phyloP scores from a whole-genome alignment of 352 stramenopile species.

The Labyrinthula sp. region DNA sequence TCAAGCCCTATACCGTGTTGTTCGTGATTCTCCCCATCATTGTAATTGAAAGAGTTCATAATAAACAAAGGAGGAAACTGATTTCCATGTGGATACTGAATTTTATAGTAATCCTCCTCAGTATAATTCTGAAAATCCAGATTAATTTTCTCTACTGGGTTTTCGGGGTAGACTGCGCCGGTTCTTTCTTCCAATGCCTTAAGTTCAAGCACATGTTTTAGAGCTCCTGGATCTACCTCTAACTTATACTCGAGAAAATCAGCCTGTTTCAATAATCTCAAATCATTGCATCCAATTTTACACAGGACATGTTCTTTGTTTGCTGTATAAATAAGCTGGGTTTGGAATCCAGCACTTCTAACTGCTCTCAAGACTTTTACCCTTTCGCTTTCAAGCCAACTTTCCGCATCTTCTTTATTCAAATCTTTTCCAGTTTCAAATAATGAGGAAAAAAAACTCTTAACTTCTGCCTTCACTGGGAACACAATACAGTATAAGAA shows the following conservation, averaged over 20 bases:
- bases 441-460: too few species aligned
- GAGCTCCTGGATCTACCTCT: conserved; percentile 5
- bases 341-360: background rate
- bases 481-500: conserved; percentile 27
- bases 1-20: conserved; percentile 17
- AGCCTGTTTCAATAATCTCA: conserved; percentile 10
- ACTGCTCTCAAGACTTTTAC: conserved; percentile 7
- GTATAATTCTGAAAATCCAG: conserved; percentile 14
- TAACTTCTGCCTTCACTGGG: conserved; percentile 8
- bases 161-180: conserved; percentile 2
- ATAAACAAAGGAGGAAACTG: too few species aligned
- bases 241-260: conserved; percentile 26
- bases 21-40: background rate
- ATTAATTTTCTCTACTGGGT: conserved; percentile 1
- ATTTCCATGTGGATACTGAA: too few species aligned
- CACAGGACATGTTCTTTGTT: conserved; percentile 26
- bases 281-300: conserved; percentile 17
- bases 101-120: too few species aligned
- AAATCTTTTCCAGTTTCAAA: too few species aligned
- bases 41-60: conserved; percentile 22
- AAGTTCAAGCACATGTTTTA: conserved; percentile 16
- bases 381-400: conserved; percentile 5
- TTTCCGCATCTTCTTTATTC: too few species aligned
- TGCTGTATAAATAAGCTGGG: conserved; percentile 11
- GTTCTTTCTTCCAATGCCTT: conserved; percentile 1